Percentiles rank a stretch among this genome's conserved stretches.
Conservation (phyloP, 2,329 filamentous ascomycete species). For the Sclerotiophoma versabilis region DNA sequence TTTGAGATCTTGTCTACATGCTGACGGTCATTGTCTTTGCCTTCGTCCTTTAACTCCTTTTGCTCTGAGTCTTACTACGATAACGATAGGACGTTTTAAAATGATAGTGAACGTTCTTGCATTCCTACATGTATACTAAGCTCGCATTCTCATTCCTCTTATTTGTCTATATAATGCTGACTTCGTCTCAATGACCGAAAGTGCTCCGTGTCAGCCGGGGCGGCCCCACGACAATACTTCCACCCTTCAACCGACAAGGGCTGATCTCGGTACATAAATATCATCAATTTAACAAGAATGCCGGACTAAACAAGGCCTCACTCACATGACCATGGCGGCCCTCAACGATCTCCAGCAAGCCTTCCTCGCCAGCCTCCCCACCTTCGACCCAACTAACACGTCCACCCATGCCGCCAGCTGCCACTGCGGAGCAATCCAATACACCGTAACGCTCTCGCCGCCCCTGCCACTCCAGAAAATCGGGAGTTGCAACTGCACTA, state of each 20-base stretch:
- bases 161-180: neutral
- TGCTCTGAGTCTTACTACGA: neutral
- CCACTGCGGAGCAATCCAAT: constrained; percentile 62
- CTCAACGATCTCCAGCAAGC: constrained; percentile 1
- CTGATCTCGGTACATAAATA: too few relatives aligned
- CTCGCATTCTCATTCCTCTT: neutral
- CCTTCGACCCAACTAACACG: constrained; percentile 1
- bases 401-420: constrained; percentile 49
- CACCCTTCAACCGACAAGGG: too few relatives aligned
- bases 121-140: neutral
- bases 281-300: too few relatives aligned
- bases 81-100: neutral
- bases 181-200: neutral
- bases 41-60: neutral
- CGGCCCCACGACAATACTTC: neutral
- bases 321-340: neutral
- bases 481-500: constrained; percentile 61
- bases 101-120: neutral
- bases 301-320: neutral
- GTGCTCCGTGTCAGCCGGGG: constrained; percentile 5
- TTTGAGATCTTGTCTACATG: neutral
- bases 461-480: constrained; percentile 56
- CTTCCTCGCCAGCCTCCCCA: constrained; percentile 8
- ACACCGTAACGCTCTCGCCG: constrained; percentile 58
- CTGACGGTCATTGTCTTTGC: neutral